A percentile compares a stretch with the other conserved stretches of the same genome.
These are phyloP conservation scores for Zygosaccharomyces rouxii DNA, from an alignment of 805 yeast genomes.

Conservation along the genomic window DNA sequence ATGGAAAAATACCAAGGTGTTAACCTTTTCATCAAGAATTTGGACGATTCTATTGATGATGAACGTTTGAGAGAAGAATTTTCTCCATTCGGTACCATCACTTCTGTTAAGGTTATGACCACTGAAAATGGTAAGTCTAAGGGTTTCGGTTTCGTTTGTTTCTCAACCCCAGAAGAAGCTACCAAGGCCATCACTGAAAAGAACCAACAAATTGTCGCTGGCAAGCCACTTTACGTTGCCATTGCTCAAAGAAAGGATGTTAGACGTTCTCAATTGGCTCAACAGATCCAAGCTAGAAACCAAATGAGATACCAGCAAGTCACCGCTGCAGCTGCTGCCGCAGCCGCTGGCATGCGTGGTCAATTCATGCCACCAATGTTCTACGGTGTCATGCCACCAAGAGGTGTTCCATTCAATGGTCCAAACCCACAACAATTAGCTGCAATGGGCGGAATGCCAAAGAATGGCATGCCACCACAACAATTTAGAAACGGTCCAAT, in stretches of 20 bases:
- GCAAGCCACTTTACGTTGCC: slow-evolving; percentile 97
- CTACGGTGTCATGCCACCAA: slow-evolving; percentile 62
- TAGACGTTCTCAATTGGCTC: slow-evolving; percentile 93
- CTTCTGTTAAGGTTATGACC: slow-evolving; percentile 94
- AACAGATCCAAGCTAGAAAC: slow-evolving; percentile 96
- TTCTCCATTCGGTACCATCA: slow-evolving; percentile 87
- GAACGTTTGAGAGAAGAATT: slow-evolving; percentile 90
- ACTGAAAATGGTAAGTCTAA: slow-evolving; percentile 92
- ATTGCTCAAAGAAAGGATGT: slow-evolving; percentile 98
- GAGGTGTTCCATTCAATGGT: slow-evolving; percentile 76
- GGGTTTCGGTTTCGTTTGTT: slow-evolving; percentile 98
- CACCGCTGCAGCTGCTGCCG: slow-evolving; percentile 52
- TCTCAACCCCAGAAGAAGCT: slow-evolving; percentile 97
- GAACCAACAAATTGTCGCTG: slow-evolving; percentile 93
- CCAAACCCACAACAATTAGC: slow-evolving; percentile 78
- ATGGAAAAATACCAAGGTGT: slow-evolving; percentile 94
- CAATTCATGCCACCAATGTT: slow-evolving; percentile 41
- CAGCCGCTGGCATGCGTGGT: slow-evolving; percentile 39
- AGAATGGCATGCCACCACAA: slow-evolving; percentile 55
- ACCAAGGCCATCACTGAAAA: slow-evolving; percentile 96
- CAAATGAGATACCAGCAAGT: slow-evolving; percentile 98
- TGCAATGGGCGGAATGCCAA: slow-evolving; percentile 59
- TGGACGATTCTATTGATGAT: slow-evolving; percentile 89
- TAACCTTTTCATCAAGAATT: slow-evolving; percentile 92
- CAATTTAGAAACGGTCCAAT: slow-evolving; percentile 72